Evolutionary conservation across 805 yeast species (phyloP), one percentile per base, ranked within the genome.

Genomic region (Suhomyces emberorum): DNA sequence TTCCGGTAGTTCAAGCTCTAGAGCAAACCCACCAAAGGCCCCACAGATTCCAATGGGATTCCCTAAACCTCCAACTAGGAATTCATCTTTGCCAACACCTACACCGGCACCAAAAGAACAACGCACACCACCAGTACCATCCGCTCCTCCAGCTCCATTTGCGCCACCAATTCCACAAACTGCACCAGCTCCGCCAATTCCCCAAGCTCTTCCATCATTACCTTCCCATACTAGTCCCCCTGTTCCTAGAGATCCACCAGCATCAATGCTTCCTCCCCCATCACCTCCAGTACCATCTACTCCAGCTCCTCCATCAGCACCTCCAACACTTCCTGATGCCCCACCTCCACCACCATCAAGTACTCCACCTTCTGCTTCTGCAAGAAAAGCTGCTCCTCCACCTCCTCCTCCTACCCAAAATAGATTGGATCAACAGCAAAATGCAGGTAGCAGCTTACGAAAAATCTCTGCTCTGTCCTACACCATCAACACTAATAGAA

Each of bases 401-500:
- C 34, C 34, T 15, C 53, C 62, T 2, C 57, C 63, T 2, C 57
- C 70, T 15, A 56, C 68, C 12, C 48, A 61, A 6, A 23, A 48
- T 21, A 49, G 59, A 21, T 51, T 70, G 39, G 61, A 70, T 11
- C 61, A 54, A 32, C 72, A 70, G 42, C 77, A 73, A 47, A 46
- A 55, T 14, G 69, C 68, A 2, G 81, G 81, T 1, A 59, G 72
- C 30, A 67, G 72, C 37, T 59, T 80, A 42, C 65, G 88, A 28
- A 76, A 76, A 39, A 75, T 81, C 15, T 81, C 81, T 35, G 78
- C 81, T 0, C 77, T 82, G 49, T 71, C 81, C 1, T 81, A 81
- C 52, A 81, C 88, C 0, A 78, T 81, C 38, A 61, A 72, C n/a
- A 59, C 69, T 6, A n/a, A n/a, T n/a, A 15, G 34, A 16, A 46